Conservation (phyloP, 148 eudicot species). For the Bassia scoparia region DNA sequence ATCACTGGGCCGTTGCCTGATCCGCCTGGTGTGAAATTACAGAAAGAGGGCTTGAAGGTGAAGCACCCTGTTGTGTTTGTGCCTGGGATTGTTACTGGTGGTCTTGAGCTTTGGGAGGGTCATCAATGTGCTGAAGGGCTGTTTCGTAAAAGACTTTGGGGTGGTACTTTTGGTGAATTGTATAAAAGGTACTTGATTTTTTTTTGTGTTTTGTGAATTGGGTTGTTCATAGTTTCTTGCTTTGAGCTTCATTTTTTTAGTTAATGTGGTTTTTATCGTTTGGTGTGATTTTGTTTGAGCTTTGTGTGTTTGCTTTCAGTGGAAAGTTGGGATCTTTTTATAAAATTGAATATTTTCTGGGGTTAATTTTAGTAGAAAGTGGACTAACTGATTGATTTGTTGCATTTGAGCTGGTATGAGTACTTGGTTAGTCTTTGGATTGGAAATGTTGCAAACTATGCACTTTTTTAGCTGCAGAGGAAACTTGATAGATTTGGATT, state of each 20-base stretch:
- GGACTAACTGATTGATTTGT: neutral
- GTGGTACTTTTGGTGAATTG: conserved; percentile 88
- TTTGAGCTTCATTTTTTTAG: too few species aligned
- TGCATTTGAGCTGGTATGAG: too few species aligned
- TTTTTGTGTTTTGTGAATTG: neutral
- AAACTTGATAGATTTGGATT: neutral
- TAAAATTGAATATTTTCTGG: too few species aligned
- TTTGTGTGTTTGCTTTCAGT: too few species aligned
- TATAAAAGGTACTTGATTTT: conserved; percentile 57
- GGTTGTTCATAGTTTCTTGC: neutral
- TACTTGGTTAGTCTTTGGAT: too few species aligned
- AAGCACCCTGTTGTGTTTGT: conserved; percentile 95
- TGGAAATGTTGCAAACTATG: neutral
- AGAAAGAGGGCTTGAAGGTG: conserved; percentile 55
- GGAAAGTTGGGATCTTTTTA: too few species aligned
- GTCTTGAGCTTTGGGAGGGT: conserved; percentile 95
- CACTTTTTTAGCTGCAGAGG: neutral
- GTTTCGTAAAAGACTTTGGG: conserved; percentile 84
- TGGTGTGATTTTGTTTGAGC: too few species aligned
- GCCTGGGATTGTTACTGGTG: conserved; percentile 94
- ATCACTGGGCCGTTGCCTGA: conserved; percentile 81
- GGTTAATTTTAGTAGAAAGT: neutral
- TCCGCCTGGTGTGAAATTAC: conserved; percentile 72
- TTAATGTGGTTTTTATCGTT: neutral
- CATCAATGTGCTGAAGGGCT: conserved; percentile 74